Base-by-base conservation (phyloP, 805 yeast genomes). In the Kodamaea jinghongensis region DNA sequence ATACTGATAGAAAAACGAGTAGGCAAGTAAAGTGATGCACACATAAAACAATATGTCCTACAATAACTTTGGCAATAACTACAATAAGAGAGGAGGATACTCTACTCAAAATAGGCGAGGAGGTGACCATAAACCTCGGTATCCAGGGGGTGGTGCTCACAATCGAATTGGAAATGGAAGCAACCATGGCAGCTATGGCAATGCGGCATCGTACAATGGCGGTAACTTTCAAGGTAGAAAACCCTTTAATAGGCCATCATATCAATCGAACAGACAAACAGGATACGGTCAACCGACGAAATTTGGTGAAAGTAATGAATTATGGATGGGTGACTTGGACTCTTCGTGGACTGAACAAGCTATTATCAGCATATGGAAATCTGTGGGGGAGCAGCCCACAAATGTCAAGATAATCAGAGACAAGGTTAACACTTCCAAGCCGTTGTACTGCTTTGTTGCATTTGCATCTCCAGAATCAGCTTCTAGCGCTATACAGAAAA, bases 301-400 rank as follows among this genome's bases (percentile, higher is more conserved):
- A 17, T 16, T 16, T 14, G 16, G 33, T 10, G 42, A 39, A n/a
- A 22, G 33, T 3, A 28, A 34, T 25, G 42, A 76, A 48, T 55
- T 85, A 36, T 85, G 90, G 84, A 90, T 89, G 96, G 97, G 96
- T 15, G 96, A 87, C 52, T 64, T 89, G 32, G 96, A 88, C 50
- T 86, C 86, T 7, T 69, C 76, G 57, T 86, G 96, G 89, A 86
- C 84, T 44, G 96, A 89, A 56, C 58, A 65, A 28, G 66, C 75
- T 9, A 74, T 90, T 38, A 71, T 70, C 35, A 75, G 76, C 43
- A 75, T 89, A 33, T 89, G 96, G 96, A 58, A 72, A 3, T 52
- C 72, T 16, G 62, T 82, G 9, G 88, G 93, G n/a, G 86, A 83
- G 47, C 67, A 69, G 67, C 61, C 81, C 54, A 39, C 62, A 49